Evolutionary conservation across 768 basidiomycete species (phyloP).

Genomic region (Hygrocybe coccinea): DNA sequence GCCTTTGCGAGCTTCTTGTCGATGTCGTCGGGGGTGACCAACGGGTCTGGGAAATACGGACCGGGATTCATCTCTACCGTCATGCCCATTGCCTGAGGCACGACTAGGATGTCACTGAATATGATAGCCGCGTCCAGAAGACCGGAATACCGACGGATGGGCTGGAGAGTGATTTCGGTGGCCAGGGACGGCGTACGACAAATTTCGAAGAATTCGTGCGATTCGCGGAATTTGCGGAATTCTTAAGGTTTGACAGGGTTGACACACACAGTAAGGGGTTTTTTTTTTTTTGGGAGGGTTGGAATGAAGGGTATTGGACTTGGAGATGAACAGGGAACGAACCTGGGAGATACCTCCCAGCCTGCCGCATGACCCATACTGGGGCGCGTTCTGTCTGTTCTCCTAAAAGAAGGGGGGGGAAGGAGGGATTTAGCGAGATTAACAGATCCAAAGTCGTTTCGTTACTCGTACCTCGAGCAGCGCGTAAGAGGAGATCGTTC

Average conservation of each 20-base stretch:
- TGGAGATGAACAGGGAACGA: conserved; percentile 18
- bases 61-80: conserved; percentile 91
- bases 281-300: too few relatives aligned
- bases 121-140: conserved; percentile 95
- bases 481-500: conserved; percentile 87
- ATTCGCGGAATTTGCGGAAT: conserved; percentile 79
- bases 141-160: conserved; percentile 81
- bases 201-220: conserved; percentile 91
- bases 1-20: conserved; percentile 44
- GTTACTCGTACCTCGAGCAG: conserved; percentile 72
- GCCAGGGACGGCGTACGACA: conserved; percentile 91
- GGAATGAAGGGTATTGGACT: conserved; percentile 81
- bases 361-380: conserved; percentile 99
- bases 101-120: conserved; percentile 96
- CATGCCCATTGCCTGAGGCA: conserved; percentile 98
- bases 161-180: conserved; percentile 86
- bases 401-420: conserved; percentile 37
- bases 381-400: conserved; percentile 87
- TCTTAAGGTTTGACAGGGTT: conserved; percentile 68
- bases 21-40: conserved; percentile 72
- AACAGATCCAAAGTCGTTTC: conserved; percentile 12
- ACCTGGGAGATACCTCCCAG: conserved; percentile 94
- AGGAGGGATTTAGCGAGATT: not conserved
- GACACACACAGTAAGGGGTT: too few relatives aligned
- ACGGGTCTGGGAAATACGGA: conserved; percentile 83